These are phyloP conservation scores for Rhodamnia argentea DNA, from an alignment of 345 rosid genomes.

Conservation along the genomic window DNA sequence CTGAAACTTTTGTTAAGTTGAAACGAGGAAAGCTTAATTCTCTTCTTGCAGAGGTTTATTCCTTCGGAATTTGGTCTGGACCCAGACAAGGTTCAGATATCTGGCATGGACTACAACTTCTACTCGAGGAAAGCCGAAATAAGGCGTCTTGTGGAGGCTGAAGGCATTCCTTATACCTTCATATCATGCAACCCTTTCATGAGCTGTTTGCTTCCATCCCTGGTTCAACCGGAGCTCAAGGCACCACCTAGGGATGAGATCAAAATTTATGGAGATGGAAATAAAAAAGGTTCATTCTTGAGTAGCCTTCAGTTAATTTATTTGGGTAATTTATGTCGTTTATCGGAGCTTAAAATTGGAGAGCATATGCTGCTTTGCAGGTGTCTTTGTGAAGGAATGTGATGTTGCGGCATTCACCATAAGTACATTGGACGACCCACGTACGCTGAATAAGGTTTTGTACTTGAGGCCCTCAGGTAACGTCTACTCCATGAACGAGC, in stretches of 20 bases:
- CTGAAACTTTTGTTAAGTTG: not conserved
- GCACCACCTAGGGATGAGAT: constrained; percentile 58
- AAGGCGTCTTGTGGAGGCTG: constrained; percentile 51
- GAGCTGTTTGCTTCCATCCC: constrained; percentile 61
- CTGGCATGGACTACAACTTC: constrained; percentile 46
- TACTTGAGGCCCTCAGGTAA: constrained; percentile 67
- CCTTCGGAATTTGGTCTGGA: constrained; percentile 84
- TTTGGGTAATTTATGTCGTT: not conserved
- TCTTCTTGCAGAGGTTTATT: constrained; percentile 55
- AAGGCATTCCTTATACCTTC: constrained; percentile 56
- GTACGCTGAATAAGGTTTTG: constrained; percentile 44
- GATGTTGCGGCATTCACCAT: constrained; percentile 66
- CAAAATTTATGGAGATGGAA: constrained; percentile 62
- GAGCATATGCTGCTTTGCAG: constrained; percentile 13
- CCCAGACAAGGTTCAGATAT: constrained; percentile 53
- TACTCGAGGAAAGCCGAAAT: constrained; percentile 56
- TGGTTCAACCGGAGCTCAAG: constrained; percentile 55
- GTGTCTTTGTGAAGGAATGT: constrained; percentile 43
- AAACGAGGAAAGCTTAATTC: not conserved
- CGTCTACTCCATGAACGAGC: constrained; percentile 55
- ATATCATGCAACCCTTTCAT: constrained; percentile 57
- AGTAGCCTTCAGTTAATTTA: not conserved
- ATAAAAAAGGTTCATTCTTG: constrained; percentile 40
- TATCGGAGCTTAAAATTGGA: not conserved
- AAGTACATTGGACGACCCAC: constrained; percentile 56